phyloP scores from a whole-genome alignment of 345 rosid genomes.

The Citrus maxima region DNA sequence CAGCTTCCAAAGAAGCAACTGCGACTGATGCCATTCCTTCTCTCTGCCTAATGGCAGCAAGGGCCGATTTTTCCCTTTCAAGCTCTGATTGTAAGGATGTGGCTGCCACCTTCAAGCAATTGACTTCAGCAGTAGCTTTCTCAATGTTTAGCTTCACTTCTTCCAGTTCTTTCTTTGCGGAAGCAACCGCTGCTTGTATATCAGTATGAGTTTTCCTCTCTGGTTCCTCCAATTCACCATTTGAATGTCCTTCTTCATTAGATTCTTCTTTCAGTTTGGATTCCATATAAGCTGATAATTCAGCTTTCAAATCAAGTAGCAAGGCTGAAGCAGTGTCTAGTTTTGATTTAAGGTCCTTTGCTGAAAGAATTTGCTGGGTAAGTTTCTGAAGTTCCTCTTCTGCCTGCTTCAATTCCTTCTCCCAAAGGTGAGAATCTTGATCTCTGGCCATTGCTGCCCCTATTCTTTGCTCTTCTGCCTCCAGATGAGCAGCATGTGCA shows the following conservation, averaged over 20 bases:
- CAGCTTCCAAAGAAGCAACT: constrained; percentile 75
- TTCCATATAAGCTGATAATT: constrained; percentile 72
- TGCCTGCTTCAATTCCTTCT: constrained; percentile 77
- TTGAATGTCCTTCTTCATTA: constrained; percentile 20
- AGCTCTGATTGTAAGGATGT: constrained; percentile 59
- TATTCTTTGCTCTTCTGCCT: constrained; percentile 86
- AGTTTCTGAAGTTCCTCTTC: constrained; percentile 81
- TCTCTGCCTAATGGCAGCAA: constrained; percentile 61
- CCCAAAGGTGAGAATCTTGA: constrained; percentile 79
- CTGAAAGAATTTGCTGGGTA: constrained; percentile 59
- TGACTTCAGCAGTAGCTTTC: constrained; percentile 72
- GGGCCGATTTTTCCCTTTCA: constrained; percentile 58
- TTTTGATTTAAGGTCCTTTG: constrained; percentile 71
- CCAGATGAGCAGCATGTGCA: constrained; percentile 89
- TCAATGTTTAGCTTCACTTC: constrained; percentile 75
- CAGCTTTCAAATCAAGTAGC: constrained; percentile 75
- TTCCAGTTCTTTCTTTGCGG: constrained; percentile 79
- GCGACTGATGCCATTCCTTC: constrained; percentile 86
- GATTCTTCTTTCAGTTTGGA: constrained; percentile 46
- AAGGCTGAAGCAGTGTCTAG: constrained; percentile 62
- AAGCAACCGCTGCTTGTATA: constrained; percentile 56
- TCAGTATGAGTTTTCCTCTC: constrained; percentile 43
- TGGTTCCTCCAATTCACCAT: constrained; percentile 25
- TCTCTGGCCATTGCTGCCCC: constrained; percentile 83
- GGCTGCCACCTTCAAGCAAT: constrained; percentile 63